These are phyloP conservation scores for Paraurostyla sp. DNA, from an alignment of 73 alveolate genomes.

Conservation along the genomic window DNA sequence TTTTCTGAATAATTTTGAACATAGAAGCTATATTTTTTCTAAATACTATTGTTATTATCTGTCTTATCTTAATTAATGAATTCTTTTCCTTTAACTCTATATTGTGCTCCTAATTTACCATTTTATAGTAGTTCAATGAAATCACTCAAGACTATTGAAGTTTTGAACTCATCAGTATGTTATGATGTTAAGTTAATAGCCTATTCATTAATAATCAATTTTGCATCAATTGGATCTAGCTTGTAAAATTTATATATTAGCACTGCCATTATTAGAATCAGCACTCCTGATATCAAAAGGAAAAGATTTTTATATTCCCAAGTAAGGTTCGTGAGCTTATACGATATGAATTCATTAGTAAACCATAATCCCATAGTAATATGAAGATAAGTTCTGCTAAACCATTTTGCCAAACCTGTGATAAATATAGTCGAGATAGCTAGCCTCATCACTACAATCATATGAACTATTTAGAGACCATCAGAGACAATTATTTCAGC, in stretches of 20 bases:
- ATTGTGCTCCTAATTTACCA: not conserved
- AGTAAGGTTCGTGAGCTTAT: not conserved
- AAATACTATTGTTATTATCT: too few relatives aligned
- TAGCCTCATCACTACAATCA: not conserved
- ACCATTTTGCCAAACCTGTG: conserved; percentile 27
- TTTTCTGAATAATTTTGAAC: not conserved
- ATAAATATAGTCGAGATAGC: not conserved
- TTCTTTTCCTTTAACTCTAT: not conserved
- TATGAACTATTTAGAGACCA: not conserved
- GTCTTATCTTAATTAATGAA: too few relatives aligned
- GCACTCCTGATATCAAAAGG: not conserved
- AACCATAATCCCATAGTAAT: not conserved
- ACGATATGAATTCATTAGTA: conserved; percentile 6
- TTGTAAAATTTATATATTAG: conserved; percentile 1
- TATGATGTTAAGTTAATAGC: conserved; percentile 19
- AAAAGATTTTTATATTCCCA: not conserved
- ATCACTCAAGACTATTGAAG: not conserved
- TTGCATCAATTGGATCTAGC: not conserved
- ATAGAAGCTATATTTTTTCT: too few relatives aligned
- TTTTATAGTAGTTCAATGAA: not conserved
- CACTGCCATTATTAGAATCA: not conserved
- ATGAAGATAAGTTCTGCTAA: not conserved
- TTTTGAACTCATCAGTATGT: not conserved
- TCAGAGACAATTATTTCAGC: not conserved
- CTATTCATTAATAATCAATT: not conserved